Evolutionary conservation across 441 rosid species (phyloP), one percentile per base, ranked within the genome.

Genomic region (Adansonia gregorii): DNA sequence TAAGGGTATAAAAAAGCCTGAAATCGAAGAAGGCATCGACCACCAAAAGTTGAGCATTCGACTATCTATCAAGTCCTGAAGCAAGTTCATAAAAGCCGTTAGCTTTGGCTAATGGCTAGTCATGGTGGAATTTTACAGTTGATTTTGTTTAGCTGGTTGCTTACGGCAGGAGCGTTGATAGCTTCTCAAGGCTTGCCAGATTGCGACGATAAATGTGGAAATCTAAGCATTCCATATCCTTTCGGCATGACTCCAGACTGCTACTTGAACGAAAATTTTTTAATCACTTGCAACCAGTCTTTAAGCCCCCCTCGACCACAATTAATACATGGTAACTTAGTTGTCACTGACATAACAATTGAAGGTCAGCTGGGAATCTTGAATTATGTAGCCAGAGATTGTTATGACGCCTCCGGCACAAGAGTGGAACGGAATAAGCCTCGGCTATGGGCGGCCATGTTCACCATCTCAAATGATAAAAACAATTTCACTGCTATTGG

Each of bases 181-280:
- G 66, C 66, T 27, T 61, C 17, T 27, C 43, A 24, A 61, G 8
- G 17, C n/a, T 24, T 24, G 12, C 65, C 41, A 11, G 41, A 39
- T 10, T 60, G 65, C 15, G 5, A 1, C 12, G 41, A 24, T 10
- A 61, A 60, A n/a, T 27, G 17, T 27, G 17, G 66, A 12, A 24
- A 61, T 10, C 41, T 61, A n/a, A 61, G 66, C 66, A 61, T 61
- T 61, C 63, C 63, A 27, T 61, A 11, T 61, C 66, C 43, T 27
- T 61, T 61, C 4, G 17, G 66, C 66, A 24, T 11, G 41, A 24
- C 35, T 11, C 41, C 15, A 27, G 11, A 8, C 43, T 27, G 66
- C 27, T 61, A 61, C 66, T 12, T 61, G 66, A 61, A 27, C 43
- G 0, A 61, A 8, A 27, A 27, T 24, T 61, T 61, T 27, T 24